Base-by-base conservation (phyloP, 1,139 yeast genomes). In the Saccharomyces hybrid region DNA sequence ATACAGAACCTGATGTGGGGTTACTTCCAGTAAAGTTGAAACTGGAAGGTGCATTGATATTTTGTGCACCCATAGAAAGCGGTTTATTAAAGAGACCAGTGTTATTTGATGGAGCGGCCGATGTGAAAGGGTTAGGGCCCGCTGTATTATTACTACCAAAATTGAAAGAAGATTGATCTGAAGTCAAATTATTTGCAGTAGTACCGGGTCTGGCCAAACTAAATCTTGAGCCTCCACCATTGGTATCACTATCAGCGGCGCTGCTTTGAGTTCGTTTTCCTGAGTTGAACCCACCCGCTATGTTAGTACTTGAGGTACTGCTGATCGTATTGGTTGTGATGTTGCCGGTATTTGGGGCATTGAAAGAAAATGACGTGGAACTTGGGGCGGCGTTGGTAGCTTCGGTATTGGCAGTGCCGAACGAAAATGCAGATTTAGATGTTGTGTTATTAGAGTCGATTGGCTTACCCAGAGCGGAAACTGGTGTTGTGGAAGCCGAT, bases 381-480 rank as follows among this genome's bases (percentile, higher is more conserved):
- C 11, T 51, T 26, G 44, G 21, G 14, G 26, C 49, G 21, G 42
- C 48, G 11, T 28, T 24, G 19, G 56, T 32, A 26, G 49, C 16
- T 11, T 51, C 41, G 7, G 42, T 47, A 9, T 56, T 11, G 7
- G 52, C 42, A 31, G 53, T 32, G 29, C 58, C 59, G 48, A 58
- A 55, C 2, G 57, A 49, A 26, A 58, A 54, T 12, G 55, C 51
- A 16, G 62, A 56, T 34, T 53, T 54, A n/a, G 53, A 31, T 42
- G 52, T 8, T 24, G 26, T 34, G 28, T 11, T 27, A 27, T 26
- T 16, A 7, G 34, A 6, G 14, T 5, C 49, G 7, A 38, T 49
- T 29, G 52, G 29, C 16, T 49, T 50, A 34, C 51, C 52, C 47
- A 55, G 46, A 32, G 50, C 38, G 24, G 51, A 50, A 12, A 32